Conservation (phyloP, 345 rosid species). For the Microcos paniculata region DNA sequence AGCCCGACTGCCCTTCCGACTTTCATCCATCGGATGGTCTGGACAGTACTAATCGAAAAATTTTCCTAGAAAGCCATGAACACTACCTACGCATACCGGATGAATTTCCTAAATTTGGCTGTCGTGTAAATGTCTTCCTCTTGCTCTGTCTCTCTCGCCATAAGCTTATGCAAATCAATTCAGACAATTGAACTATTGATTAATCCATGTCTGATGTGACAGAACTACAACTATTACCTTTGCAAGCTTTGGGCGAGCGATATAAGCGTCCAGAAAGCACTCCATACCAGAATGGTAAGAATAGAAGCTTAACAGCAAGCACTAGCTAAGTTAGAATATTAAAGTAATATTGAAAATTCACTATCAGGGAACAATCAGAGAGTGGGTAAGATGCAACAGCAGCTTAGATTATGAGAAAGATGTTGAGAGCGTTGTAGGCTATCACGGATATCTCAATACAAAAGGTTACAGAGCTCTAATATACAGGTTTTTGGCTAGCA, state of each 20-base stretch:
- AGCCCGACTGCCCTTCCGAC: constrained; percentile 24
- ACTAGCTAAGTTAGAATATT: too few relatives aligned
- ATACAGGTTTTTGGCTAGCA: constrained; percentile 22
- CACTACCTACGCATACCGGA: neutral
- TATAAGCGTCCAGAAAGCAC: constrained; percentile 27
- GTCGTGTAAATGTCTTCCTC: constrained; percentile 20
- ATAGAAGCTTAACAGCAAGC: neutral
- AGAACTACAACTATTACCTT: constrained; percentile 29
- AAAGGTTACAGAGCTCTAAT: constrained; percentile 31
- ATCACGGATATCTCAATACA: constrained; percentile 19
- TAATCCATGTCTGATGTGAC: neutral
- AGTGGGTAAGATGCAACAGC: constrained; percentile 36
- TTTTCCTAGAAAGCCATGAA: neutral
- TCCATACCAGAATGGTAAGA: constrained; percentile 27
- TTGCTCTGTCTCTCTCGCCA: neutral
- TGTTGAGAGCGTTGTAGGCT: constrained; percentile 6
- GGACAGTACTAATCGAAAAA: constrained; percentile 1
- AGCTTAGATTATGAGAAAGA: constrained; percentile 21
- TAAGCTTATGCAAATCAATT: neutral
- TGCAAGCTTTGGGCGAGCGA: constrained; percentile 30
- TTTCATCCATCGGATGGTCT: neutral
- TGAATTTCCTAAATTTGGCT: constrained; percentile 19
- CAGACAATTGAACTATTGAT: neutral
- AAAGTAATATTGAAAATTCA: too few relatives aligned
- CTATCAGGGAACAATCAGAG: constrained; percentile 19